A percentile compares a stretch with the other conserved stretches of the same genome.
Conservation (phyloP, 2,329 filamentous ascomycete species). For the Amylocarpus encephaloides region DNA sequence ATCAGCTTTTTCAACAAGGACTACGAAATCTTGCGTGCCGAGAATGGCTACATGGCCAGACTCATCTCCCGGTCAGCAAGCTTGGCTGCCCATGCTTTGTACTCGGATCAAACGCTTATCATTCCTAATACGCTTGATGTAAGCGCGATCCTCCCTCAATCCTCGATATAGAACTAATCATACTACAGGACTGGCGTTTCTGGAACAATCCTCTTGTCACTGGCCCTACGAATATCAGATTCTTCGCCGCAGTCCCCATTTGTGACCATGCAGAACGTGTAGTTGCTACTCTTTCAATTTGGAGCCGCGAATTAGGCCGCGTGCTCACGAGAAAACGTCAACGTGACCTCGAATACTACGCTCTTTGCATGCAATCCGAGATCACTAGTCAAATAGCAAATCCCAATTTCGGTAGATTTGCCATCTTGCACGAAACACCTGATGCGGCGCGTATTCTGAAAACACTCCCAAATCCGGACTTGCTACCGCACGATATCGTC, state of each 20-base stretch:
- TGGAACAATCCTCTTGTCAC: constrained; percentile 29
- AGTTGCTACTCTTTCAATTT: constrained; percentile 31
- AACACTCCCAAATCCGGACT: too few species aligned
- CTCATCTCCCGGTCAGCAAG: constrained; percentile 28
- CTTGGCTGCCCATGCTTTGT: constrained; percentile 34
- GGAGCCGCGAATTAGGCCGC: constrained; percentile 13
- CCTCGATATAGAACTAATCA: constrained; percentile 6
- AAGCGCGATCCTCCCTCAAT: constrained; percentile 4
- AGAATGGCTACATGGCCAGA: constrained; percentile 25
- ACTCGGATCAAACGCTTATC: constrained; percentile 30
- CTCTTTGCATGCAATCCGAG: too few species aligned
- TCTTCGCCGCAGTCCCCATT: constrained; percentile 34
- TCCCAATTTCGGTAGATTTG: too few species aligned
- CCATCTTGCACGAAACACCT: too few species aligned
- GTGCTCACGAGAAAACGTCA: too few species aligned
- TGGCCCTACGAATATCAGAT: constrained; percentile 28
- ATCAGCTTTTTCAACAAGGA: constrained; percentile 32
- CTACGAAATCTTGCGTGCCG: constrained; percentile 30
- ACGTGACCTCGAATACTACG: too few species aligned
- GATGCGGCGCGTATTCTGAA: too few species aligned
- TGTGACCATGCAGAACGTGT: constrained; percentile 26
- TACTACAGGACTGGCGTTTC: constrained; percentile 34
- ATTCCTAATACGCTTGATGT: constrained; percentile 32
- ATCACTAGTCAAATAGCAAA: too few species aligned
- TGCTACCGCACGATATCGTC: too few species aligned